phyloP scores from a whole-genome alignment of 2,329 filamentous ascomycete genomes.

The Colletotrichum limetticola region DNA sequence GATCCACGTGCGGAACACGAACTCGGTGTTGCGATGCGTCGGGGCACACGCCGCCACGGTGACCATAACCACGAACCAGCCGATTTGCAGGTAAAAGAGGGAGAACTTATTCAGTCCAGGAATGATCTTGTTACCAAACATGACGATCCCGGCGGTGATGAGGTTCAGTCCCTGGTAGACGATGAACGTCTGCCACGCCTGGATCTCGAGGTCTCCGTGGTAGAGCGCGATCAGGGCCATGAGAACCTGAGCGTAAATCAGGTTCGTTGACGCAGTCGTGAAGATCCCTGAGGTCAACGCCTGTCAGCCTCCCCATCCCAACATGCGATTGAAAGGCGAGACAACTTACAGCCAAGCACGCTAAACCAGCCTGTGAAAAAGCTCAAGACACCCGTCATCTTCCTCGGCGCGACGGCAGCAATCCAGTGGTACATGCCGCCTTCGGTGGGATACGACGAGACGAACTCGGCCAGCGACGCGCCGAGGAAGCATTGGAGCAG shows the following conservation, averaged over 20 bases:
- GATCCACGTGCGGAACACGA: slow-evolving; percentile 63
- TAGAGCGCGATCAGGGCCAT: slow-evolving; percentile 56
- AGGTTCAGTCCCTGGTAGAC: slow-evolving; percentile 56
- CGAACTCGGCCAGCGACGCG: slow-evolving; percentile 58
- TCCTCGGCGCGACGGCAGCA: slow-evolving; percentile 55
- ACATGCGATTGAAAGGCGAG: not conserved
- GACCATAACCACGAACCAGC: slow-evolving; percentile 58
- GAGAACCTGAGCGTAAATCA: slow-evolving; percentile 54
- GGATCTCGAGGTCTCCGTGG: slow-evolving; percentile 49
- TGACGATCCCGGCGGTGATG: slow-evolving; percentile 54
- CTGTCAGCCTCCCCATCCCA: not conserved
- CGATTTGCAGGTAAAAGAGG: slow-evolving; percentile 57
- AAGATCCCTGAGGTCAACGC: slow-evolving; percentile 49
- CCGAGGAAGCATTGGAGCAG: slow-evolving; percentile 58
- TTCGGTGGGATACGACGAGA: slow-evolving; percentile 58
- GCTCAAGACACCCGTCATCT: slow-evolving; percentile 51
- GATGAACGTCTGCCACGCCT: slow-evolving; percentile 60
- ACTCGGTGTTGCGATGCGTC: slow-evolving; percentile 54
- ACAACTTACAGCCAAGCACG: slow-evolving; percentile 47
- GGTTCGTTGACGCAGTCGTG: slow-evolving; percentile 55
- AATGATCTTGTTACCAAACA: slow-evolving; percentile 58
- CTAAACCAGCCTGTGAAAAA: slow-evolving; percentile 58
- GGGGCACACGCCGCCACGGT: slow-evolving; percentile 59
- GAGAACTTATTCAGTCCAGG: slow-evolving; percentile 56
- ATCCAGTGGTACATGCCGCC: slow-evolving; percentile 65